Conservation (phyloP, 2,329 filamentous ascomycete species). For the Hypomyces rosellus region DNA sequence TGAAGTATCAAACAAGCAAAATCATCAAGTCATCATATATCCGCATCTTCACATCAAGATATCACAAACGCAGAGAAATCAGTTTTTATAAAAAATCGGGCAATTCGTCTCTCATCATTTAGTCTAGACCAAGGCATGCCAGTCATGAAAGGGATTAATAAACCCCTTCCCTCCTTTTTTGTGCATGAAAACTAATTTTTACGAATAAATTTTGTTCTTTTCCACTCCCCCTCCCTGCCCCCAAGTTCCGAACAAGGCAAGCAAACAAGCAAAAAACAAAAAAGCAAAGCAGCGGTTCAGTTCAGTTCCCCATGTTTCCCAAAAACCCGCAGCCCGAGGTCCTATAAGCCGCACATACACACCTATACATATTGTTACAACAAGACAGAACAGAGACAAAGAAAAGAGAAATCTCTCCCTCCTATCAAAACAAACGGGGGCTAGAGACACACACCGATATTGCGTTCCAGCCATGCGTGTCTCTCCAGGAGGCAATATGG, state of each 20-base stretch:
- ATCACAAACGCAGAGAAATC: neutral
- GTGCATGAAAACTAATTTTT: neutral
- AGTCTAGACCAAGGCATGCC: constrained; percentile 11
- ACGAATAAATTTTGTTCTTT: neutral
- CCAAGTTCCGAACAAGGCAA: neutral
- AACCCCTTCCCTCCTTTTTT: neutral
- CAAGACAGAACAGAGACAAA: no score
- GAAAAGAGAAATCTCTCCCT: no score
- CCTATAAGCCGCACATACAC: no score
- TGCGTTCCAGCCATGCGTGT: no score
- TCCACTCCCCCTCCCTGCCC: constrained; percentile 1
- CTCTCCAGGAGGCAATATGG: neutral
- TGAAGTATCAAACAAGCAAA: no score
- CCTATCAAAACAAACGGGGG: no score
- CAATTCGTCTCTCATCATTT: constrained; percentile 14
- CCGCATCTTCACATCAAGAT: neutral
- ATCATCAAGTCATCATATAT: no score
- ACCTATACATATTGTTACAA: no score
- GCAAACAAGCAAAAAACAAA: neutral
- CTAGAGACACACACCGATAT: no score
- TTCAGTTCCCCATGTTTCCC: neutral
- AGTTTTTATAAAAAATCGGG: constrained; percentile 1
- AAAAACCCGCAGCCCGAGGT: no score
- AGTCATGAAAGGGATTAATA: neutral
- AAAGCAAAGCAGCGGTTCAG: neutral